phyloP scores from a whole-genome alignment of 2,329 filamentous ascomycete species.

The Ophiocordyceps robertsii region DNA sequence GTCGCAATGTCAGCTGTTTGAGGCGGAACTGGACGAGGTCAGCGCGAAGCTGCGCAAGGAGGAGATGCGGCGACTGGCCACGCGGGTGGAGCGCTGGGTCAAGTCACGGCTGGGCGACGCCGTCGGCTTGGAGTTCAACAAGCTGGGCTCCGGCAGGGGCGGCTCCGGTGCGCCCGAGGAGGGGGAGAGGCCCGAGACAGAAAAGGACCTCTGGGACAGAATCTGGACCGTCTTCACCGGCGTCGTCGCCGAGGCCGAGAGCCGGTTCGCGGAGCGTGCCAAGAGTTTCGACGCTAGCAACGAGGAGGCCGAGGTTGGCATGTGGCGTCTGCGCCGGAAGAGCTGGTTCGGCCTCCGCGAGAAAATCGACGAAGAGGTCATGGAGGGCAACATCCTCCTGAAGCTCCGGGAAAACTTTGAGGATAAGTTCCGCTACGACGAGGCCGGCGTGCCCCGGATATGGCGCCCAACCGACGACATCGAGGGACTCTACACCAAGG shows the following conservation, averaged over 20 bases:
- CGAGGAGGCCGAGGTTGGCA: slow-evolving; percentile 81
- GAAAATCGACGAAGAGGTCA: slow-evolving; percentile 93
- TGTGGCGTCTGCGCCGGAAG: slow-evolving; percentile 87
- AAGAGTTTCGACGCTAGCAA: slow-evolving; percentile 86
- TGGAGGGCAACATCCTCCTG: slow-evolving; percentile 89
- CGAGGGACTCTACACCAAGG: slow-evolving; percentile 84
- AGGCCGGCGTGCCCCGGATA: slow-evolving; percentile 84
- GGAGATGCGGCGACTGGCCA: slow-evolving; percentile 88
- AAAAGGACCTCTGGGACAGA: slow-evolving; percentile 90
- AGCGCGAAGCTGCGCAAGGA: slow-evolving; percentile 78
- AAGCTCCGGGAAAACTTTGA: slow-evolving; percentile 98
- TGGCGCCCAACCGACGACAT: slow-evolving; percentile 97
- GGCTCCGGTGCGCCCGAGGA: slow-evolving; percentile 69
- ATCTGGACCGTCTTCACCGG: slow-evolving; percentile 79
- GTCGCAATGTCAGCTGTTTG: slow-evolving; percentile 65
- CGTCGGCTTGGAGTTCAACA: slow-evolving; percentile 89
- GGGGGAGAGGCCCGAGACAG: slow-evolving; percentile 56
- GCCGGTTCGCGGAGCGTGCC: slow-evolving; percentile 73
- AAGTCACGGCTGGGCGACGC: slow-evolving; percentile 76
- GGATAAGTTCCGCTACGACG: slow-evolving; percentile 97
- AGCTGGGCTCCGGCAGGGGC: slow-evolving; percentile 75
- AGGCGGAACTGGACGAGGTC: slow-evolving; percentile 83
- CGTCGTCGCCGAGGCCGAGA: slow-evolving; percentile 75
- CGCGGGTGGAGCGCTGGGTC: slow-evolving; percentile 87
- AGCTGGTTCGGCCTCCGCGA: slow-evolving; percentile 84